Percentiles rank a stretch among this genome's conserved stretches.
These are phyloP conservation scores for Zopfia rhizophila DNA, from an alignment of 2,329 filamentous ascomycete species.

Conservation along the genomic window DNA sequence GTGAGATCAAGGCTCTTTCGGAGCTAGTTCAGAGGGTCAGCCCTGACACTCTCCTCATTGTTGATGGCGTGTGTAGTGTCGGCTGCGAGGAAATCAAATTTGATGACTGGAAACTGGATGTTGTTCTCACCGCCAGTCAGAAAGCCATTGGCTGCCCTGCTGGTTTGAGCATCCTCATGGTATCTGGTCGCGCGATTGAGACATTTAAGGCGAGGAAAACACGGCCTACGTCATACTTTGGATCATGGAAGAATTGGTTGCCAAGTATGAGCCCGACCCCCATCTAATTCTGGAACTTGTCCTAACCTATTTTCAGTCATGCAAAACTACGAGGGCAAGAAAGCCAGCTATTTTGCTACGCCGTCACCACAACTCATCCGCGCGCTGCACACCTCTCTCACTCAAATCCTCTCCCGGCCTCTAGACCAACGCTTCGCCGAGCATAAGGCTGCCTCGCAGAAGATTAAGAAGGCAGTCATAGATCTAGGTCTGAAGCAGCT, in stretches of 20 bases:
- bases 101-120: constrained; percentile 93
- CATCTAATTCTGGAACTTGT: background rate
- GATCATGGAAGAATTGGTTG: constrained; percentile 96
- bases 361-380: constrained; percentile 93
- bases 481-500: constrained; percentile 89
- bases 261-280: constrained; percentile 68
- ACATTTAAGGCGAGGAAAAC: constrained; percentile 82
- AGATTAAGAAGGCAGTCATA: constrained; percentile 83
- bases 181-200: constrained; percentile 87
- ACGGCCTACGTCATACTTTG: constrained; percentile 89
- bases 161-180: constrained; percentile 93
- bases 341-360: constrained; percentile 97
- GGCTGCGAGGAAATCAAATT: constrained; percentile 96
- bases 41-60: constrained; percentile 88
- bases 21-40: constrained; percentile 87
- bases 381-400: constrained; percentile 88
- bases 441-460: constrained; percentile 82
- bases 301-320: constrained; percentile 71
- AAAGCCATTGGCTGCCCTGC: constrained; percentile 97
- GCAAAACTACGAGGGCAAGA: constrained; percentile 98
- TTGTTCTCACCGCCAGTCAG: constrained; percentile 91
- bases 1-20: constrained; percentile 85
- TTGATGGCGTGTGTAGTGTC: constrained; percentile 97
- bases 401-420: constrained; percentile 83
- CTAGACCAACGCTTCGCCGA: constrained; percentile 83